A percentile compares a stretch with the other conserved stretches of the same genome.
phyloP scores from a whole-genome alignment of 257 asterid species.

The Solanum lycopersicoides region DNA sequence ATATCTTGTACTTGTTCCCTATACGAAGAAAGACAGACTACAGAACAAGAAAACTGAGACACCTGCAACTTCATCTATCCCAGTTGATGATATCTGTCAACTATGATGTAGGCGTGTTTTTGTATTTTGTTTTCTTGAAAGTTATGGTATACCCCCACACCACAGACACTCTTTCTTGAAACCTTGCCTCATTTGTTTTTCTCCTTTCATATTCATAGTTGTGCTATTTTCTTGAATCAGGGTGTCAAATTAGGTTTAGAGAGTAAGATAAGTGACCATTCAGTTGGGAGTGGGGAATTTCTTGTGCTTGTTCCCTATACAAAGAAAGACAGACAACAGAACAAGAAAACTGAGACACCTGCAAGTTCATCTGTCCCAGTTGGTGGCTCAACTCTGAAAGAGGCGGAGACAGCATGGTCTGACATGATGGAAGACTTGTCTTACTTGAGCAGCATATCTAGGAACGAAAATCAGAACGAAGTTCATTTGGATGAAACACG shows the following conservation, averaged over 20 bases:
- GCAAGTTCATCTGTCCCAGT: slow-evolving; percentile 1
- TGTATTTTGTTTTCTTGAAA: not conserved
- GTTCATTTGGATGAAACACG: slow-evolving; percentile 11
- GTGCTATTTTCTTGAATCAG: slow-evolving; percentile 19
- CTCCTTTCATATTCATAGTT: not conserved
- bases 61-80: not conserved
- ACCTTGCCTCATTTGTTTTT: not conserved
- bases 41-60: slow-evolving; percentile 21
- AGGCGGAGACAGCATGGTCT: slow-evolving; percentile 64
- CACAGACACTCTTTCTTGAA: not conserved
- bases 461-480: slow-evolving; percentile 11
- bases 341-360: slow-evolving; percentile 13
- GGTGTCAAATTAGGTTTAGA: slow-evolving; percentile 62
- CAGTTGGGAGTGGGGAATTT: slow-evolving; percentile 46
- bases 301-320: slow-evolving; percentile 59
- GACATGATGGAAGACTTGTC: slow-evolving; percentile 70
- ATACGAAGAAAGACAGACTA: slow-evolving; percentile 39
- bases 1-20: slow-evolving; percentile 65
- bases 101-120: not conserved
- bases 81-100: not conserved
- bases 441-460: slow-evolving; percentile 18
- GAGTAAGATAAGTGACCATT: slow-evolving; percentile 37
- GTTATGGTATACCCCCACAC: not conserved
- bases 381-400: slow-evolving; percentile 22
- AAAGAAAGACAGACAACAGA: slow-evolving; percentile 40